Percentiles rank a stretch among this genome's conserved stretches.
These are phyloP conservation scores for Fusarium multiceps DNA, from an alignment of 2,329 filamentous ascomycete species.

Conservation along the genomic window DNA sequence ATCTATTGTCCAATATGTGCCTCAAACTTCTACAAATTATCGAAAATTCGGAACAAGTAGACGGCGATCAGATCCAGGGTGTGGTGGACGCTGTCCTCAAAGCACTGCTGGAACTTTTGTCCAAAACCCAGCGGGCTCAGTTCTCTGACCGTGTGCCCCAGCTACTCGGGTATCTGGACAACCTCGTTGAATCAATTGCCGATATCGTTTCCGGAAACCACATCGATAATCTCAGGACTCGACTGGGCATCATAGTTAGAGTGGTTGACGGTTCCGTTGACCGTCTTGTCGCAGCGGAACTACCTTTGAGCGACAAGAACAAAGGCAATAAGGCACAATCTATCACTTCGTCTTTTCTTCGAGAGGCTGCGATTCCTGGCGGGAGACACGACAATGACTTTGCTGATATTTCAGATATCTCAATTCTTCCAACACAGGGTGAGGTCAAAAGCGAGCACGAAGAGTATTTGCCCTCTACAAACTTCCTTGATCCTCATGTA, in stretches of 20 bases:
- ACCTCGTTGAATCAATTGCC: neutral
- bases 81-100: neutral
- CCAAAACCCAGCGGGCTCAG: neutral
- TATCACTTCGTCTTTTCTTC: neutral
- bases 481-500: constrained; percentile 9
- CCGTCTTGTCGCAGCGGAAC: too few species aligned
- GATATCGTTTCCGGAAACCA: neutral
- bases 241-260: neutral
- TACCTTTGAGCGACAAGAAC: neutral
- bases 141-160: neutral
- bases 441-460: constrained; percentile 1
- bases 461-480: constrained; percentile 13
- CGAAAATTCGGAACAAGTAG: neutral
- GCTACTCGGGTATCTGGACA: neutral
- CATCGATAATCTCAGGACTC: neutral
- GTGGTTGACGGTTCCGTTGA: too few species aligned
- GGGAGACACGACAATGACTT: constrained; percentile 35
- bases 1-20: constrained; percentile 30
- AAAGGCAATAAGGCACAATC: neutral
- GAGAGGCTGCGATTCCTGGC: neutral
- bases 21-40: too few species aligned
- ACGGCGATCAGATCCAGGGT: neutral
- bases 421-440: constrained; percentile 9
- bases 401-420: constrained; percentile 30
- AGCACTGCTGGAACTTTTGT: constrained; percentile 2